These are phyloP conservation scores for Neurospora tetraspora DNA, from an alignment of 495 filamentous ascomycete species.

Conservation along the genomic window DNA sequence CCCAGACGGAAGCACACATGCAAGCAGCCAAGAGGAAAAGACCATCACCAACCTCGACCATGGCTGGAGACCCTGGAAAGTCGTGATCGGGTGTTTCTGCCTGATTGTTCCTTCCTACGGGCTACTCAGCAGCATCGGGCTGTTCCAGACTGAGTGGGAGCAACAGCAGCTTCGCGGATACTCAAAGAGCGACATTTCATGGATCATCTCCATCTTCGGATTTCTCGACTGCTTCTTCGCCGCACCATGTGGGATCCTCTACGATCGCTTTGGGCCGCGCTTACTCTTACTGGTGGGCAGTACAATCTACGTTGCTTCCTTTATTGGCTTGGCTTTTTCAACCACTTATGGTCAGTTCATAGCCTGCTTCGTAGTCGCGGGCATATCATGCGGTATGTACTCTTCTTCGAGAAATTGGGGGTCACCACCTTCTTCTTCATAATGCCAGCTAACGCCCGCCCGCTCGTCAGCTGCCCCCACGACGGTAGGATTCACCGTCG, in stretches of 20 bases:
- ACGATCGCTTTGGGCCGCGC: constrained; percentile 11
- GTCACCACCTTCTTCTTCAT: neutral
- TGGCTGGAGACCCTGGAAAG: constrained; percentile 15
- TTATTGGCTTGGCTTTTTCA: constrained; percentile 19
- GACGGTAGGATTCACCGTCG: constrained; percentile 16
- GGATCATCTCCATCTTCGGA: constrained; percentile 24
- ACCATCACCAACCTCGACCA: neutral
- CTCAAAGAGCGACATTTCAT: constrained; percentile 13
- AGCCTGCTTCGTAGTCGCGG: constrained; percentile 17
- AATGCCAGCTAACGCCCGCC: neutral
- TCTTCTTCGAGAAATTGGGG: neutral
- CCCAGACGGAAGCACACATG: neutral
- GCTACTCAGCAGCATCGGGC: constrained; percentile 19
- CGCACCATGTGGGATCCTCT: constrained; percentile 11
- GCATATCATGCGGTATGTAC: constrained; percentile 12
- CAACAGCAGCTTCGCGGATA: constrained; percentile 9
- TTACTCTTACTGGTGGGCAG: constrained; percentile 13
- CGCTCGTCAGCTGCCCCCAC: constrained; percentile 11
- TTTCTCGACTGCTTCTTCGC: constrained; percentile 18
- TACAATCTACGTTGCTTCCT: constrained; percentile 9
- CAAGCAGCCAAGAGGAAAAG: neutral
- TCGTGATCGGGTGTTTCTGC: constrained; percentile 18
- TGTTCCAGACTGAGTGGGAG: constrained; percentile 22
- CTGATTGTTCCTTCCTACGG: constrained; percentile 18
- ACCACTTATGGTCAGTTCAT: constrained; percentile 17